phyloP scores from a whole-genome alignment of 306 rosid species.

The Lathyrus tuberosus region DNA sequence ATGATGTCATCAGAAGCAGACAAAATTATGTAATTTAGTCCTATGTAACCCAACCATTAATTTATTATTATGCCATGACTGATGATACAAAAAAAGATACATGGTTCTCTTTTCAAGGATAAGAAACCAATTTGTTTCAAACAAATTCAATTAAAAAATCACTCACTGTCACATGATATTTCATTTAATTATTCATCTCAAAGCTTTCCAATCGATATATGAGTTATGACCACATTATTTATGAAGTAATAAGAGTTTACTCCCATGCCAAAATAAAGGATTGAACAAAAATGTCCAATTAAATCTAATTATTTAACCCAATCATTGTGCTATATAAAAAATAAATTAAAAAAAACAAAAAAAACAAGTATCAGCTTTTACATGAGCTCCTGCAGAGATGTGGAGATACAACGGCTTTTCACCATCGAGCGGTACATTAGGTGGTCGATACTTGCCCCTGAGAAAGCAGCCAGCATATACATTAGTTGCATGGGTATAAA shows the following conservation, averaged over 20 bases:
- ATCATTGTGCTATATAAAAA: conserved; percentile 25
- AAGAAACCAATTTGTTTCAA: conserved; percentile 15
- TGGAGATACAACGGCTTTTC: conserved; percentile 93
- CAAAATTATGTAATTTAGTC: conserved; percentile 24
- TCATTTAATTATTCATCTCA: conserved; percentile 21
- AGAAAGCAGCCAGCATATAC: conserved; percentile 31
- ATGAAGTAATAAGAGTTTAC: conserved; percentile 12
- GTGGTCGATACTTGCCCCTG: conserved; percentile 86
- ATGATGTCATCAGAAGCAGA: conserved; percentile 39
- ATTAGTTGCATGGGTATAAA: conserved; percentile 36
- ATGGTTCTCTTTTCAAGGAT: conserved; percentile 6
- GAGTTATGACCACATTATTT: conserved; percentile 4
- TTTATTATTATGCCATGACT: conserved; percentile 15
- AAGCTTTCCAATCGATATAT: conserved; percentile 31
- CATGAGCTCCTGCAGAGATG: conserved; percentile 92
- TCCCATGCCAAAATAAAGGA: conserved; percentile 3
- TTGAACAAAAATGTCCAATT: background rate
- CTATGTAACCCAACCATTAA: background rate
- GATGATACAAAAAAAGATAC: conserved; percentile 14
- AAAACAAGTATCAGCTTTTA: conserved; percentile 44
- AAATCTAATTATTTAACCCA: conserved; percentile 32
- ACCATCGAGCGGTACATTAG: conserved; percentile 70
- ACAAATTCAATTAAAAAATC: background rate
- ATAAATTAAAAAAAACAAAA: too few relatives aligned
- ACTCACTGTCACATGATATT: conserved; percentile 26